A percentile compares a stretch with the other conserved stretches of the same genome.
Conservation (phyloP, 2,329 filamentous ascomycete species). For the Chaetomium sp. region DNA sequence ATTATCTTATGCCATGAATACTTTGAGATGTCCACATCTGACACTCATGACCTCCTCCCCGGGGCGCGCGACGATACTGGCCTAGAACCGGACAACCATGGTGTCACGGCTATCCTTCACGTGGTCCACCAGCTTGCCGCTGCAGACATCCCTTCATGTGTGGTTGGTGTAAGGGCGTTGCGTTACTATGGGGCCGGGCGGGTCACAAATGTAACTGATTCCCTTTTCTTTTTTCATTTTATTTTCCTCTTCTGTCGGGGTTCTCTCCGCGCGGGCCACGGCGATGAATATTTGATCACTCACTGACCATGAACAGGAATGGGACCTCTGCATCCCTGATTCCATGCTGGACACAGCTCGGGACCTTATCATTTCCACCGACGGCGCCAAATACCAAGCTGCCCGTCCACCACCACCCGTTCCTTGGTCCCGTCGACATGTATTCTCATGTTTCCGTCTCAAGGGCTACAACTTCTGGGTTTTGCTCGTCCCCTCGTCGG, state of each 20-base stretch:
- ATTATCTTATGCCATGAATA: too few relatives aligned
- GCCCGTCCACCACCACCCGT: neutral
- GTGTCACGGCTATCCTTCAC: neutral
- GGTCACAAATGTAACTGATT: neutral
- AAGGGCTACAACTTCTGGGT: conserved; percentile 5
- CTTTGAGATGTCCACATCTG: too few relatives aligned
- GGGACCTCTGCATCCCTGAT: conserved; percentile 4
- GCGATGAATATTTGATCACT: neutral
- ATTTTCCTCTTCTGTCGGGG: neutral
- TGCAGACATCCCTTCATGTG: neutral
- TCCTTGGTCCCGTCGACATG: neutral
- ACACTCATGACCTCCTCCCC: too few relatives aligned
- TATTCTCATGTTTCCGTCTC: conserved; percentile 1
- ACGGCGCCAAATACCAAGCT: neutral
- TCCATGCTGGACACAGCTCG: neutral
- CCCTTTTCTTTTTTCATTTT: too few relatives aligned
- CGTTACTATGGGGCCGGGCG: neutral
- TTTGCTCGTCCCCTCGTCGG: neutral
- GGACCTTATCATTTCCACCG: neutral
- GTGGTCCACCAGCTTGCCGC: neutral
- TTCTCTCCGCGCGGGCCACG: too few relatives aligned
- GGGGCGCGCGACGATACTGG: too few relatives aligned
- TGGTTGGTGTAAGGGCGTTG: conserved; percentile 1
- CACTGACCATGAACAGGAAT: neutral
- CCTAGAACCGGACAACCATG: neutral